Evolutionary conservation across 805 yeast genomes (phyloP).

Genomic region (Kodamaea kakaduensis): DNA sequence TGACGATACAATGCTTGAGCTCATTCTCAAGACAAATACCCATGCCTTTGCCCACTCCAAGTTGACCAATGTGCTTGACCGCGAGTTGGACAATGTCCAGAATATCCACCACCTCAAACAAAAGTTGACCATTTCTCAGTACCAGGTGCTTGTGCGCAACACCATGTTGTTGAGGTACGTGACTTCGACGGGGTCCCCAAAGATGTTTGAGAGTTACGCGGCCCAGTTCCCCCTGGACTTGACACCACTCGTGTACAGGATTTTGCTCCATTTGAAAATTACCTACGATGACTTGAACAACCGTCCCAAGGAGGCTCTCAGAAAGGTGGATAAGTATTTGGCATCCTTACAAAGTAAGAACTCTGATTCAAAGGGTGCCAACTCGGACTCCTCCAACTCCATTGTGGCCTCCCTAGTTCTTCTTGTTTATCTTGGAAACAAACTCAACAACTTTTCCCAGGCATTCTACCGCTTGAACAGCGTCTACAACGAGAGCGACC

Average conservation of each 20-base stretch:
- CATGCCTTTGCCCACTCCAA: slow-evolving; percentile 21
- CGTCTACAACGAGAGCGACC: not conserved
- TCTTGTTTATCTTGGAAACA: slow-evolving; percentile 19
- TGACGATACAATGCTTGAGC: slow-evolving; percentile 37
- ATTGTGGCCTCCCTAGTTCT: slow-evolving; percentile 27
- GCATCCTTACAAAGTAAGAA: slow-evolving; percentile 6
- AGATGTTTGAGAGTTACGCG: slow-evolving; percentile 18
- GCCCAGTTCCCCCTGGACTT: slow-evolving; percentile 29
- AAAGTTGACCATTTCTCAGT: slow-evolving; percentile 35
- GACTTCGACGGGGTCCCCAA: slow-evolving; percentile 24
- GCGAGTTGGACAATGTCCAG: slow-evolving; percentile 30
- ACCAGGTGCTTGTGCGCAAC: slow-evolving; percentile 39
- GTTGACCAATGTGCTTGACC: slow-evolving; percentile 21
- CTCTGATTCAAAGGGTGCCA: no score
- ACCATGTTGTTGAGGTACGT: slow-evolving; percentile 39
- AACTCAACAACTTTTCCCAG: slow-evolving; percentile 6
- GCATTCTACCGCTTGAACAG: slow-evolving; percentile 5
- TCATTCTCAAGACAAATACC: slow-evolving; percentile 45
- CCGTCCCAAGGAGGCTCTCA: slow-evolving; percentile 12
- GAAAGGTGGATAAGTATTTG: slow-evolving; percentile 3
- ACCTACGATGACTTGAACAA: slow-evolving; percentile 23
- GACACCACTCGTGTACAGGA: slow-evolving; percentile 26
- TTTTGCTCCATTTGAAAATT: slow-evolving; percentile 27
- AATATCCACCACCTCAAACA: slow-evolving; percentile 21
- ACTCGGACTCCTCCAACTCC: no score